Conservation (phyloP, 768 basidiomycete genomes). For the Xerocomellus chrysenteron region DNA sequence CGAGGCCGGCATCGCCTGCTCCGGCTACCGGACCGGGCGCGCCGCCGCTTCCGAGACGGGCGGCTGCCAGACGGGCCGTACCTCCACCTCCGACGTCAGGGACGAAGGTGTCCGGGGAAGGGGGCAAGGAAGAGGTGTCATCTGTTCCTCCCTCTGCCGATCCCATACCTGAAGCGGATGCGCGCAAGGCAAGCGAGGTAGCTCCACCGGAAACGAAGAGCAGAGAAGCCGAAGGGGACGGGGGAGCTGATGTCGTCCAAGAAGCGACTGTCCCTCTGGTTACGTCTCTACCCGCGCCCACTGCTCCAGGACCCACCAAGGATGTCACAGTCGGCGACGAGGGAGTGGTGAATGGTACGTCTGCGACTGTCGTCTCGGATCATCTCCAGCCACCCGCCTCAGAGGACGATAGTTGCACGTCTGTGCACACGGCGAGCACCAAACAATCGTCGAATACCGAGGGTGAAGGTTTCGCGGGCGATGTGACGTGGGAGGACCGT, state of each 20-base stretch:
- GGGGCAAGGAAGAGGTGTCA: constrained; percentile 4
- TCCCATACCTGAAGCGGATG: too few species aligned
- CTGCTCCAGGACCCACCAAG: neutral
- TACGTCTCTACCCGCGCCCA: neutral
- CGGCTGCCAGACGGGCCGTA: constrained; percentile 48
- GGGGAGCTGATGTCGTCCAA: neutral
- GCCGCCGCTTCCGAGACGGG: constrained; percentile 67
- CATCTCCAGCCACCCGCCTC: neutral
- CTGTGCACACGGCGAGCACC: constrained; percentile 22
- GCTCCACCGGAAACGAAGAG: too few species aligned
- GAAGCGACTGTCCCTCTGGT: neutral
- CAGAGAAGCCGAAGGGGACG: neutral
- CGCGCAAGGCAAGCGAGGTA: too few species aligned
- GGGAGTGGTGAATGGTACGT: neutral
- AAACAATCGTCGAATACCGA: constrained; percentile 26
- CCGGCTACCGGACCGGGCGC: constrained; percentile 17
- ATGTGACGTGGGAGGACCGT: constrained; percentile 81
- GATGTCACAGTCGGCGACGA: neutral
- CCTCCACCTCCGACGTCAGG: constrained; percentile 24
- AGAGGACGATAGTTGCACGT: constrained; percentile 10
- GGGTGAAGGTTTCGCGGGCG: constrained; percentile 54
- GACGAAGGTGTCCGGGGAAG: neutral
- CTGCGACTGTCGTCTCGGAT: neutral
- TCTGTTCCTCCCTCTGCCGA: neutral
- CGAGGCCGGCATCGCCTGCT: constrained; percentile 39